phyloP scores from a whole-genome alignment of 108 stramenopile genomes.

The Cyclostephanos invisitatus region DNA sequence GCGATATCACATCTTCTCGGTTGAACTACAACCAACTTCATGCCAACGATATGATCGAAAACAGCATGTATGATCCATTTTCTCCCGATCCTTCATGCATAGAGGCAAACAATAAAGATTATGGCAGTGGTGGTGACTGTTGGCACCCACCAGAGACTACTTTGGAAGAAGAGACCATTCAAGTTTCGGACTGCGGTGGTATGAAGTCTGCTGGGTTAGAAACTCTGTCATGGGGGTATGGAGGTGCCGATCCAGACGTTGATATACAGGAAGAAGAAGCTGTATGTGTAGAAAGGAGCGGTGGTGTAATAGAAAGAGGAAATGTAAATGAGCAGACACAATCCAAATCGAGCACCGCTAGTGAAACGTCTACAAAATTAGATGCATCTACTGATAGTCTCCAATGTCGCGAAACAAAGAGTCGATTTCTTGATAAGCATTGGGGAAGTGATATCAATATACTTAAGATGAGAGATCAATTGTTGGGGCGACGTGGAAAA shows the following conservation, averaged over 20 bases:
- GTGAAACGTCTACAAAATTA: background rate
- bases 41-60: slow-evolving; percentile 55
- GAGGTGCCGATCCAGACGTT: slow-evolving; percentile 42
- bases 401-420: slow-evolving; percentile 18
- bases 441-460: slow-evolving; percentile 75
- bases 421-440: slow-evolving; percentile 71
- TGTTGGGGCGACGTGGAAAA: slow-evolving; percentile 44
- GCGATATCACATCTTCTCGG: slow-evolving; percentile 6
- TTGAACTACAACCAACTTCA: slow-evolving; percentile 40
- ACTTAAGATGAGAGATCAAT: slow-evolving; percentile 69
- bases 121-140: slow-evolving; percentile 44
- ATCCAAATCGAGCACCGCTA: background rate
- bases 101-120: slow-evolving; percentile 14
- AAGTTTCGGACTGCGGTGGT: slow-evolving; percentile 49
- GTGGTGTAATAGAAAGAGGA: slow-evolving; percentile 11
- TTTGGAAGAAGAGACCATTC: slow-evolving; percentile 57
- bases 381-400: background rate
- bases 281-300: background rate
- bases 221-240: slow-evolving; percentile 39
- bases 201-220: slow-evolving; percentile 18
- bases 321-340: background rate
- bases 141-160: slow-evolving; percentile 63
- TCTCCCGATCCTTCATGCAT: slow-evolving; percentile 63
- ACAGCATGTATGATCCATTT: slow-evolving; percentile 69
- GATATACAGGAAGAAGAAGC: slow-evolving; percentile 7